These are phyloP conservation scores for Pleurotus tuber-regium DNA, from an alignment of 768 basidiomycete genomes.

Conservation along the genomic window DNA sequence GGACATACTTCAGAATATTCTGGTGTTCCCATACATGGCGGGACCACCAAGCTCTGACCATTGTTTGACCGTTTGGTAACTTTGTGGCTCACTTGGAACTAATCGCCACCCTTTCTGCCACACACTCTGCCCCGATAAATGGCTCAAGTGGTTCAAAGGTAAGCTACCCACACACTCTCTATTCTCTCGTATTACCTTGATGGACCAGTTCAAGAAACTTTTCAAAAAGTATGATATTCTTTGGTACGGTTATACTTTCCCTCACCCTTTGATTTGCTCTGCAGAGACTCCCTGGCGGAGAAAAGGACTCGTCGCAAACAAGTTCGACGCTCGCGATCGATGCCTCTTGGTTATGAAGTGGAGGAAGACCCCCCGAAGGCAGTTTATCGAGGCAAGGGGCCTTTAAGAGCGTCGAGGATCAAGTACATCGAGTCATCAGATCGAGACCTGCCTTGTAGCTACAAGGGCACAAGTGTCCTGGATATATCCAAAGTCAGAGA, in stretches of 20 bases:
- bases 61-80: too few relatives aligned
- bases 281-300: constrained; percentile 1
- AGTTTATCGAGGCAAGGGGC: constrained; percentile 4
- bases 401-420: neutral
- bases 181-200: too few relatives aligned
- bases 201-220: constrained; percentile 6
- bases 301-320: neutral
- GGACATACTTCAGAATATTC: too few relatives aligned
- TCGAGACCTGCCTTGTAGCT: neutral
- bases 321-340: constrained; percentile 1
- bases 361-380: constrained; percentile 4
- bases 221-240: constrained; percentile 10
- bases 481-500: constrained; percentile 1
- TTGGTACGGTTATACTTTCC: neutral
- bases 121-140: too few relatives aligned
- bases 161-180: too few relatives aligned
- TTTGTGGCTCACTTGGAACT: too few relatives aligned
- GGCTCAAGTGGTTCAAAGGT: too few relatives aligned
- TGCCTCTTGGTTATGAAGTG: neutral
- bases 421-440: neutral
- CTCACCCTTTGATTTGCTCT: neutral
- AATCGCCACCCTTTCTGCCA: too few relatives aligned
- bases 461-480: neutral
- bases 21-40: too few relatives aligned
- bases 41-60: too few relatives aligned